These are phyloP conservation scores for Ceratocystis smalleyi DNA, from an alignment of 2,329 filamentous ascomycete genomes.

Conservation along the genomic window DNA sequence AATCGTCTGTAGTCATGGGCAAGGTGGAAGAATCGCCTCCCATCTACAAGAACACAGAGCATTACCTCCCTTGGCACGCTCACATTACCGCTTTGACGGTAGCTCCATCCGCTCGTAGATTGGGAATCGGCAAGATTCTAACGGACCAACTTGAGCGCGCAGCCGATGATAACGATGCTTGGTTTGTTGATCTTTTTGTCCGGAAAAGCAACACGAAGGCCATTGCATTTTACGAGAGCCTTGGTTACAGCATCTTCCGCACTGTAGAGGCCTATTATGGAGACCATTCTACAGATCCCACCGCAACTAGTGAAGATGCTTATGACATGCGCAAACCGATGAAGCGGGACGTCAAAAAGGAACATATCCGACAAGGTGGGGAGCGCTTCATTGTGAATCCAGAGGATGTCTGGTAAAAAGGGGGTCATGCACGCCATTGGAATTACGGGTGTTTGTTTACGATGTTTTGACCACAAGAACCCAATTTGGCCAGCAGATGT, in stretches of 20 bases:
- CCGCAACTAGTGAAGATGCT: constrained; percentile 60
- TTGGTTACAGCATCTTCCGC: constrained; percentile 85
- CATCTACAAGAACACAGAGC: constrained; percentile 56
- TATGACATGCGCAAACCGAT: constrained; percentile 94
- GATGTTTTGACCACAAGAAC: no score
- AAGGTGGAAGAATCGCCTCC: constrained; percentile 82
- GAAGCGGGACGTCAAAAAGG: constrained; percentile 58
- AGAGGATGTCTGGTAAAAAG: constrained; percentile 64
- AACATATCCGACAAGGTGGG: constrained; percentile 68
- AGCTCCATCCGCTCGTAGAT: constrained; percentile 66
- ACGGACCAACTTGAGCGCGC: constrained; percentile 68
- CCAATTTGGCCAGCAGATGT: neutral
- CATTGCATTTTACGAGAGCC: constrained; percentile 71
- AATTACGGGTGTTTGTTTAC: neutral
- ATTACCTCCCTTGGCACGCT: constrained; percentile 98
- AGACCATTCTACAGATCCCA: constrained; percentile 56
- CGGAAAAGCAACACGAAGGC: constrained; percentile 75
- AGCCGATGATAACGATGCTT: constrained; percentile 68
- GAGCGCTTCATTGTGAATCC: constrained; percentile 64
- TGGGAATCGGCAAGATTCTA: constrained; percentile 74
- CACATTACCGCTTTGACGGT: constrained; percentile 95
- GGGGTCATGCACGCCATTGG: neutral
- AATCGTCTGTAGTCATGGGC: constrained; percentile 63
- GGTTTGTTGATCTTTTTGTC: constrained; percentile 94
- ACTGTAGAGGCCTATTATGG: constrained; percentile 86